Evolutionary conservation across 345 rosid genomes (phyloP).

Genomic region (Citrus medica): DNA sequence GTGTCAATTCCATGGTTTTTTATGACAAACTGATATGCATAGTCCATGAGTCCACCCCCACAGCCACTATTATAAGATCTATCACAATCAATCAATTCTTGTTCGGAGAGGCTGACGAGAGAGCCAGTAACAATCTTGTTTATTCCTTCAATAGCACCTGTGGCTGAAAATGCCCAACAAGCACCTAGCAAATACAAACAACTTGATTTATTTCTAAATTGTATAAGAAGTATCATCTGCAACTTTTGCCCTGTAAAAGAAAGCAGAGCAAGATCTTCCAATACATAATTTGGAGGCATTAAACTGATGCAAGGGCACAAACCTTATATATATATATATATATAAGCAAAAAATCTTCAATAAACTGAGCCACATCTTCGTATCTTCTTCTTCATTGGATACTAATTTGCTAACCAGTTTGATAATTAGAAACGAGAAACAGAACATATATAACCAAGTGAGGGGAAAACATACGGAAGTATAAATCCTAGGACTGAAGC

Average conservation of each 20-base stretch:
- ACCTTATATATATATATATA: not conserved
- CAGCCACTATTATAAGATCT: slow-evolving; percentile 67
- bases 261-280: not conserved
- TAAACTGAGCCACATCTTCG: not conserved
- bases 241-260: not conserved
- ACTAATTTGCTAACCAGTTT: not conserved
- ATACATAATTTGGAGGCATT: not conserved
- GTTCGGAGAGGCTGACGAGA: slow-evolving; percentile 90
- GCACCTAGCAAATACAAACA: slow-evolving; percentile 52
- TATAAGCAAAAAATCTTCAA: not conserved
- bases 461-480: not conserved
- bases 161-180: slow-evolving; percentile 94
- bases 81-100: slow-evolving; percentile 88
- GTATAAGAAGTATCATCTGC: not conserved
- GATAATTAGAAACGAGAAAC: not conserved
- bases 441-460: not conserved
- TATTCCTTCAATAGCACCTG: slow-evolving; percentile 91
- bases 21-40: slow-evolving; percentile 68
- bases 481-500: not conserved
- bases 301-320: not conserved
- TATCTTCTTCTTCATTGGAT: not conserved
- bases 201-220: slow-evolving; percentile 2
- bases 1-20: slow-evolving; percentile 83
- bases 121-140: slow-evolving; percentile 75
- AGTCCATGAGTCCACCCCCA: slow-evolving; percentile 94